phyloP scores from a whole-genome alignment of 371 early-diverging fungal genomes.

The Coemansia sp. region DNA sequence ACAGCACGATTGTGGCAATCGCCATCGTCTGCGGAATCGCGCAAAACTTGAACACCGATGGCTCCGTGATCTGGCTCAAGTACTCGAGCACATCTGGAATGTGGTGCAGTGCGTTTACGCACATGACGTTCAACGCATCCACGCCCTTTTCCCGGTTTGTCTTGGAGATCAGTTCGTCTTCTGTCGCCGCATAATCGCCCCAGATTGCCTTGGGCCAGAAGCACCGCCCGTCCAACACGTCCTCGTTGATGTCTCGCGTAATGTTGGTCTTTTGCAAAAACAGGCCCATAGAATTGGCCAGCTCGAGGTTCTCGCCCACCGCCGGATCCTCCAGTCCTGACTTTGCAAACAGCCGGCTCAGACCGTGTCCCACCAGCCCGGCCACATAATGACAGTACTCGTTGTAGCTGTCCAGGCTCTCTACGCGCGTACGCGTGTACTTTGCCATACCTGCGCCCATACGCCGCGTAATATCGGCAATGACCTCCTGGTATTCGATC shows the following conservation, averaged over 20 bases:
- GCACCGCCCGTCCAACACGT: slow-evolving; percentile 79
- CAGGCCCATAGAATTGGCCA: slow-evolving; percentile 90
- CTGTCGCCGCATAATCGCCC: slow-evolving; percentile 63
- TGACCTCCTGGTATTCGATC: slow-evolving; percentile 73
- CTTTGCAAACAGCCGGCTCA: slow-evolving; percentile 85
- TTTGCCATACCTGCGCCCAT: slow-evolving; percentile 97
- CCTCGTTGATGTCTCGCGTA: slow-evolving; percentile 89
- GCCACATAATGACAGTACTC: slow-evolving; percentile 97
- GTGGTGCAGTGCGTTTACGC: slow-evolving; percentile 78
- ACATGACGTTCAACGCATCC: slow-evolving; percentile 81
- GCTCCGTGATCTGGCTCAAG: slow-evolving; percentile 71
- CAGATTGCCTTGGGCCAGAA: slow-evolving; percentile 96
- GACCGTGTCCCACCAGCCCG: slow-evolving; percentile 92
- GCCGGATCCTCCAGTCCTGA: slow-evolving; percentile 76
- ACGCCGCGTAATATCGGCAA: slow-evolving; percentile 82
- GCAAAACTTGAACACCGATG: slow-evolving; percentile 85
- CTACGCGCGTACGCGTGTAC: slow-evolving; percentile 70
- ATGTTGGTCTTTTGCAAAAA: slow-evolving; percentile 97
- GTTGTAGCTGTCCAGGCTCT: slow-evolving; percentile 82
- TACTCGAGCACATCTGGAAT: slow-evolving; percentile 87
- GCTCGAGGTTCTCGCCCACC: slow-evolving; percentile 53
- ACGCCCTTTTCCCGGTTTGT: slow-evolving; percentile 53
- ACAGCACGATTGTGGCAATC: slow-evolving; percentile 83
- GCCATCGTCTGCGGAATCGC: slow-evolving; percentile 98
- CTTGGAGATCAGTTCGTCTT: slow-evolving; percentile 39